Percentiles rank a stretch among this genome's conserved stretches.
These are phyloP conservation scores for Peltaster fructicola DNA, from an alignment of 2,329 filamentous ascomycete genomes.

Conservation along the genomic window DNA sequence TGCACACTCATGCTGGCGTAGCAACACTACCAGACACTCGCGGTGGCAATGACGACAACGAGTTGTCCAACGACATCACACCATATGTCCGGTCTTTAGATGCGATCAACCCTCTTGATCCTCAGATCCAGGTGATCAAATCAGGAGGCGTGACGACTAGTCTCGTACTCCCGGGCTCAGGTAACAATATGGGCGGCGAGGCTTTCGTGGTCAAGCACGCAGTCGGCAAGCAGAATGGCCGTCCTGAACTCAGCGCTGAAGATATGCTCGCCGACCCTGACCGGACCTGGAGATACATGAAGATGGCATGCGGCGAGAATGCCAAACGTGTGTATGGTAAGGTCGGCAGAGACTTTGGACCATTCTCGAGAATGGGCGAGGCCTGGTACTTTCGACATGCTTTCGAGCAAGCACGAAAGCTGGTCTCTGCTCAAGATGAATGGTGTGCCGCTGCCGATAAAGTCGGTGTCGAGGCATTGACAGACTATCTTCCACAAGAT, in stretches of 20 bases:
- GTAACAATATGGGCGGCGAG: slow-evolving; percentile 55
- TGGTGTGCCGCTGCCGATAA: slow-evolving; percentile 44
- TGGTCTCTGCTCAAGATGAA: slow-evolving; percentile 45
- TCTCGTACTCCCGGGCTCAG: slow-evolving; percentile 47
- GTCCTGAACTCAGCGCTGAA: slow-evolving; percentile 43
- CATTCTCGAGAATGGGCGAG: slow-evolving; percentile 47
- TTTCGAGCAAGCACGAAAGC: slow-evolving; percentile 42
- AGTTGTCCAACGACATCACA: slow-evolving; percentile 45
- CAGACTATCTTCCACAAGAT: slow-evolving; percentile 42
- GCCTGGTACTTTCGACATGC: slow-evolving; percentile 52
- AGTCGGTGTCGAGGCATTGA: slow-evolving; percentile 33
- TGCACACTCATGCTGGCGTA: slow-evolving; percentile 51
- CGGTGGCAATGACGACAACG: slow-evolving; percentile 44
- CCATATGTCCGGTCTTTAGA: slow-evolving; percentile 52
- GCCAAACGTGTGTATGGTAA: slow-evolving; percentile 44
- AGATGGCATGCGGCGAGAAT: slow-evolving; percentile 56
- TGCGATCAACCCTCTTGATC: slow-evolving; percentile 44
- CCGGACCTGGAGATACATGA: slow-evolving; percentile 50
- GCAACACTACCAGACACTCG: slow-evolving; percentile 36
- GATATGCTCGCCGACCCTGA: slow-evolving; percentile 51
- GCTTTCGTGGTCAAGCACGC: slow-evolving; percentile 53
- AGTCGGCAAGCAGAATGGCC: slow-evolving; percentile 40
- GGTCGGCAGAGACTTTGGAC: slow-evolving; percentile 33
- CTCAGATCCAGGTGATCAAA: slow-evolving; percentile 51
- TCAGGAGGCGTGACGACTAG: slow-evolving; percentile 56